These are phyloP conservation scores for Hydnomerulius pinastri DNA, from an alignment of 768 basidiomycete genomes.

Conservation along the genomic window DNA sequence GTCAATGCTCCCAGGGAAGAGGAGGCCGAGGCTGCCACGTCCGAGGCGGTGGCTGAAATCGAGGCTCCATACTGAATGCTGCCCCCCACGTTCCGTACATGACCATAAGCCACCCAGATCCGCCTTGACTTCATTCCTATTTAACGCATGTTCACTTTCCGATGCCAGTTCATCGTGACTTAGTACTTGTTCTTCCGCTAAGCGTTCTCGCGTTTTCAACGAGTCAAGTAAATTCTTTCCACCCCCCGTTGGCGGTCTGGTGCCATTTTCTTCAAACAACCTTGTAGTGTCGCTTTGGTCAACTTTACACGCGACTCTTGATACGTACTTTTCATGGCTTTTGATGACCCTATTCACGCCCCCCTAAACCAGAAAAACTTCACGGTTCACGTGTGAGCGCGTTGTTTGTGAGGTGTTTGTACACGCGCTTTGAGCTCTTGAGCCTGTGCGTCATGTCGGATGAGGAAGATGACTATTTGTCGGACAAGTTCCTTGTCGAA, in stretches of 20 bases:
- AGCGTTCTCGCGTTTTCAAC: conserved; percentile 40
- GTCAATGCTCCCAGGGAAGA: conserved; percentile 78
- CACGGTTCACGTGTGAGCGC: conserved; percentile 1
- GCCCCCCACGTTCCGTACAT: conserved; percentile 5
- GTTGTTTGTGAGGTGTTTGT: conserved; percentile 22
- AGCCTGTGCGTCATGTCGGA: conserved; percentile 63
- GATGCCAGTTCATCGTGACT: conserved; percentile 30
- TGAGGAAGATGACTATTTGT: conserved; percentile 85
- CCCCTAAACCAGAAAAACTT: background rate
- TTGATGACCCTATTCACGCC: conserved; percentile 28
- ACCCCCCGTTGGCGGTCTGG: conserved; percentile 42
- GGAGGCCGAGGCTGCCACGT: conserved; percentile 41
- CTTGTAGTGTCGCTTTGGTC: conserved; percentile 34
- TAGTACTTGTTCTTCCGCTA: conserved; percentile 36
- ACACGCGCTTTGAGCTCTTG: conserved; percentile 4
- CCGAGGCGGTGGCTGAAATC: conserved; percentile 36
- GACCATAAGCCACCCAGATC: conserved; percentile 21
- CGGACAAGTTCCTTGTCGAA: conserved; percentile 76
- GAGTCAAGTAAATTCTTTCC: conserved; percentile 29
- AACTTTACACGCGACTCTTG: conserved; percentile 22
- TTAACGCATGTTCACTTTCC: conserved; percentile 23
- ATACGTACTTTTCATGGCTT: conserved; percentile 30
- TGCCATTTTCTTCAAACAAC: conserved; percentile 40
- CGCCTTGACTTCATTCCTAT: conserved; percentile 28
- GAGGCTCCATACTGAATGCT: conserved; percentile 25